Conservation (phyloP, 345 rosid species). For the Camelina laxa region DNA sequence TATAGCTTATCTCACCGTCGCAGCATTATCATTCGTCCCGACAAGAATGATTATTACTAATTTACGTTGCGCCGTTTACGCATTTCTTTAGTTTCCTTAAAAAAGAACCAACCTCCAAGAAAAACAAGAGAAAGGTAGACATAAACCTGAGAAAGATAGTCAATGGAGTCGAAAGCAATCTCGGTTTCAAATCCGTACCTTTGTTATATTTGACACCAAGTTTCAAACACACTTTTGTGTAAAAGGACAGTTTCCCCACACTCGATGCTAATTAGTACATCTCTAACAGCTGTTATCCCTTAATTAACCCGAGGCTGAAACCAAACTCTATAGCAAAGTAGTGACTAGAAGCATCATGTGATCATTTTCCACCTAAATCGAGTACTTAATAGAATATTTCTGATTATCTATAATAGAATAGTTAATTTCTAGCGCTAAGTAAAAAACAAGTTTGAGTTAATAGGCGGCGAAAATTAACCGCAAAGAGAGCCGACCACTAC, state of each 20-base stretch:
- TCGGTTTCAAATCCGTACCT: slow-evolving; percentile 34
- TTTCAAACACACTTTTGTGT: slow-evolving; percentile 26
- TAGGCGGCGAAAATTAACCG: slow-evolving; percentile 41
- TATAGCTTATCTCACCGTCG: too few relatives aligned
- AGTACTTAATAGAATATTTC: too few relatives aligned
- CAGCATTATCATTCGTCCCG: neutral
- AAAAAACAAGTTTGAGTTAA: slow-evolving; percentile 4
- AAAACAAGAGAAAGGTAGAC: slow-evolving; percentile 22
- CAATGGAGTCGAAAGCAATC: slow-evolving; percentile 22
- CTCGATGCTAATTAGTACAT: slow-evolving; percentile 14
- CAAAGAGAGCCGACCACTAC: slow-evolving; percentile 27
- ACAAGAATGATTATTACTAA: neutral
- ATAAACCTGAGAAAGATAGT: slow-evolving; percentile 27
- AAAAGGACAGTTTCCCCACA: slow-evolving; percentile 12
- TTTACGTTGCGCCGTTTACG: slow-evolving; percentile 9
- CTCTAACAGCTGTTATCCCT: neutral
- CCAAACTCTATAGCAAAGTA: neutral
- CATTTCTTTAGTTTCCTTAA: neutral
- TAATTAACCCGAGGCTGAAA: neutral
- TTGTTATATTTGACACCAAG: slow-evolving; percentile 22
- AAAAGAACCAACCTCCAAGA: slow-evolving; percentile 2
- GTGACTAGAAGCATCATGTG: neutral
- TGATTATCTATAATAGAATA: too few relatives aligned
- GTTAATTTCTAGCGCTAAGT: neutral
- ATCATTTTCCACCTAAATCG: neutral